These are phyloP conservation scores for Torulaspora globosa DNA, from an alignment of 1,139 yeast species.

Conservation along the genomic window DNA sequence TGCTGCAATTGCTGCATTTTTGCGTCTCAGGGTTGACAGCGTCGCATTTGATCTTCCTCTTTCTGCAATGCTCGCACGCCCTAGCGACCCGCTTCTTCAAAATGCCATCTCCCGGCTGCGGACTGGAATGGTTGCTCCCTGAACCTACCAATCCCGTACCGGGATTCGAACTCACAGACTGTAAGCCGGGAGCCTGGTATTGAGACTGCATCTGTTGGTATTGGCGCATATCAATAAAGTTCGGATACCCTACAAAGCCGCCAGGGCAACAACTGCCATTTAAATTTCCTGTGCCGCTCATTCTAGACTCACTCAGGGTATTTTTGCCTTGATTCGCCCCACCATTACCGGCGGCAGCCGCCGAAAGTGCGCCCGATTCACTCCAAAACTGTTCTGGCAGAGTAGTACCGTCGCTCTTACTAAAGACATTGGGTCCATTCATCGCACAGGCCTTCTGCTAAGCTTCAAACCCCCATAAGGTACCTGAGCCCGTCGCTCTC, in stretches of 20 bases:
- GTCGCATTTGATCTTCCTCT: slow-evolving; percentile 38
- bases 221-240: neutral
- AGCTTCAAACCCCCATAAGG: neutral
- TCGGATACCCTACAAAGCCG: neutral
- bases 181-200: neutral
- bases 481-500: neutral
- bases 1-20: slow-evolving; percentile 33
- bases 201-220: slow-evolving; percentile 1
- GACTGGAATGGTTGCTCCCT: slow-evolving; percentile 9
- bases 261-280: neutral
- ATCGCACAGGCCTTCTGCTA: neutral
- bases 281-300: neutral
- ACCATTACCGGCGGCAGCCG: neutral
- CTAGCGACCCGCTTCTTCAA: slow-evolving; percentile 31
- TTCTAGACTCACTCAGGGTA: neutral
- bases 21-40: slow-evolving; percentile 23
- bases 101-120: neutral
- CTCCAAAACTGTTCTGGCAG: slow-evolving; percentile 11
- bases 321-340: neutral
- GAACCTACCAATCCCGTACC: neutral
- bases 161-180: neutral
- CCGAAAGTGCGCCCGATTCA: slow-evolving; percentile 1
- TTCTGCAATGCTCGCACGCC: slow-evolving; percentile 40
- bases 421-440: slow-evolving; percentile 8
- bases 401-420: slow-evolving; percentile 5